Evolutionary conservation across 805 yeast species (phyloP), one percentile per base, ranked within the genome.

Genomic region (Wickerhamiella parazyma): DNA sequence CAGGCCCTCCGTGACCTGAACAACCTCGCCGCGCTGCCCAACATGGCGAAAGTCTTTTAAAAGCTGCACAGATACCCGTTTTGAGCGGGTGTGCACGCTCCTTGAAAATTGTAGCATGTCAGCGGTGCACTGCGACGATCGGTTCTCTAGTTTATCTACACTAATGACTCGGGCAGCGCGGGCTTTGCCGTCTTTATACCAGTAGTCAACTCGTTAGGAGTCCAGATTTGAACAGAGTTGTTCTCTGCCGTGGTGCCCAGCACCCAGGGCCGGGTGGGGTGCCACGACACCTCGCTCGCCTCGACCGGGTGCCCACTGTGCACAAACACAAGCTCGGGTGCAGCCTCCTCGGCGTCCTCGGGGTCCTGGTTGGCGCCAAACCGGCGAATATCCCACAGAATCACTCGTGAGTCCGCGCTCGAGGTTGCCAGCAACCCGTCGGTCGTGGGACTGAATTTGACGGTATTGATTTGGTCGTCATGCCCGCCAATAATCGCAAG

Each of bases 331-430:
- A 85, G 62, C 59, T 85, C 95, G 4, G 94, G 89, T 21, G 80
- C 80, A 33, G 94, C 95, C 55, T 85, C 95, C 50, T 81, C 94
- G 24, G 85, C 81, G 56, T 85, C 95, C 51, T 84, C 95, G 51
- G 76, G 86, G 11, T 70, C 70, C 59, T 83, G 94, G 55, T 84
- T 94, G 49, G 77, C 81, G 3, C 95, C 95, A 29, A 85, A 78
- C 51, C 73, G 76, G 38, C 68, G 65, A 45, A 84, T 64, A 57
- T 85, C 94, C 95, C 95, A 84, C 4, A 85, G 51, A 28, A 83
- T 76, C 12, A 82, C 73, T 46, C 94, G 67, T 49, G 91, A 69
- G 57, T 85, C 95, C 48, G 73, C 73, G 3, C 86, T 81, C 2
- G 55, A 48, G n/a, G 55, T 44, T 2, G 86, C 85, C 7, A 85